Evolutionary conservation across 306 rosid genomes (phyloP), one percentile per base, ranked within the genome.

Genomic region (Prunus mume): DNA sequence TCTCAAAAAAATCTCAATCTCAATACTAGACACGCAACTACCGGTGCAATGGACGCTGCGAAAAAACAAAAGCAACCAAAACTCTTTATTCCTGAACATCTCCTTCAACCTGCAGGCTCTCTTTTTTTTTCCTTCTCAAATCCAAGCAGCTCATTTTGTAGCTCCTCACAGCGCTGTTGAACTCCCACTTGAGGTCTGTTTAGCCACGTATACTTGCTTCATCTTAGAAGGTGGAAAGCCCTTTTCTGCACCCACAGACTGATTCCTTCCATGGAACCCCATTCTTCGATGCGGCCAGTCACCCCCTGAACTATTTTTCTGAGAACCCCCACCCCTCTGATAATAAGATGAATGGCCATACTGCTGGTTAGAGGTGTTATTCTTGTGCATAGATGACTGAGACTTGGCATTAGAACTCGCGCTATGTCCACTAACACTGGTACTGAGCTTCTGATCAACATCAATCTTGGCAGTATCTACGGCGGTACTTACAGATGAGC

Each of bases 191-290:
- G 85, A 80, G 67, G 96, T 78, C 88, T 90, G 98, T 76, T 92
- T 94, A 57, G 97, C 97, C 81, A 92, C 98, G 71, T 94, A 94
- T 51, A 94, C 86, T 80, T 94, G 98, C 83, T 94, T 94, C 81
- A 85, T 83, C 82, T 94, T 94, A 1, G 92, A 73, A 3, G 96
- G 79, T 47, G 92, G 76, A 27, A 83, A 91, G 82, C 69, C 86
- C 84, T 89, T 89, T 30, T 92, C 97, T 6, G 89, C 79, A 20
- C 91, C 95, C 71, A 52, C 0, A 65, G 91, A 77, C 76, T 86
- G 97, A 80, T 83, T 94, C 82, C 97, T 89, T 84, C 95, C 97
- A 49, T 89, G 93, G 87, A 83, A 90, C 4, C 92, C 87, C 76
- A 74, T 81, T 81, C 96, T 88, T 47, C 97, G 89, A 62, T 89